Conservation (phyloP, 192 early-diverging fungal species). For the Gaertneriomyces semiglobifer region DNA sequence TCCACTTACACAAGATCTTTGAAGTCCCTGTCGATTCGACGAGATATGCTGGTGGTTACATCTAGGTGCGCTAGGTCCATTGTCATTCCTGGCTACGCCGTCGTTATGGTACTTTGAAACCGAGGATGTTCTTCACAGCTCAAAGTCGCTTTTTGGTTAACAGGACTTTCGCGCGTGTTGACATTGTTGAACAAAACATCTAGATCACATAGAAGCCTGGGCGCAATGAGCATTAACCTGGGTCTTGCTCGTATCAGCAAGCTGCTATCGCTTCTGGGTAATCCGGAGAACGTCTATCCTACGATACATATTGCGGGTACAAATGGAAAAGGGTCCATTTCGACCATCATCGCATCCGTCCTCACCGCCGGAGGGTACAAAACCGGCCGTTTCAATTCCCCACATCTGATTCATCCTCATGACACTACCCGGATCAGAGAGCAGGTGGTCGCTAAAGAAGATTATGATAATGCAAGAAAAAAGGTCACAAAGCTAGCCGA, state of each 20-base stretch:
- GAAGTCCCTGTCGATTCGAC: no score
- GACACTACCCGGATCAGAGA: constrained; percentile 67
- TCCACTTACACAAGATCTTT: no score
- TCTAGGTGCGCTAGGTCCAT: no score
- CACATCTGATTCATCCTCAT: constrained; percentile 65
- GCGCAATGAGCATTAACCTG: constrained; percentile 24
- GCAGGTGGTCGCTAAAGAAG: constrained; percentile 33
- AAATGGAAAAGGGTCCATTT: constrained; percentile 85
- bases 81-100: no score
- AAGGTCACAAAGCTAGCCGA: constrained; percentile 5
- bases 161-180: no score
- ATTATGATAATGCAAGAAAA: constrained; percentile 30
- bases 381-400: constrained; percentile 73
- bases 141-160: no score
- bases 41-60: no score
- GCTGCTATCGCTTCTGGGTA: constrained; percentile 48
- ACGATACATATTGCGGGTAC: constrained; percentile 85
- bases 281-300: constrained; percentile 48
- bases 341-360: constrained; percentile 46
- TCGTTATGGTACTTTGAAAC: no score
- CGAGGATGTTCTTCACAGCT: no score
- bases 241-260: constrained; percentile 44
- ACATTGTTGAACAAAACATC: no score
- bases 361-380: constrained; percentile 25
- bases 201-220: not conserved